A percentile compares a stretch with the other conserved stretches of the same genome.
These are phyloP conservation scores for Nyctanthes arbortristis DNA, from an alignment of 257 asterid species.

Conservation along the genomic window DNA sequence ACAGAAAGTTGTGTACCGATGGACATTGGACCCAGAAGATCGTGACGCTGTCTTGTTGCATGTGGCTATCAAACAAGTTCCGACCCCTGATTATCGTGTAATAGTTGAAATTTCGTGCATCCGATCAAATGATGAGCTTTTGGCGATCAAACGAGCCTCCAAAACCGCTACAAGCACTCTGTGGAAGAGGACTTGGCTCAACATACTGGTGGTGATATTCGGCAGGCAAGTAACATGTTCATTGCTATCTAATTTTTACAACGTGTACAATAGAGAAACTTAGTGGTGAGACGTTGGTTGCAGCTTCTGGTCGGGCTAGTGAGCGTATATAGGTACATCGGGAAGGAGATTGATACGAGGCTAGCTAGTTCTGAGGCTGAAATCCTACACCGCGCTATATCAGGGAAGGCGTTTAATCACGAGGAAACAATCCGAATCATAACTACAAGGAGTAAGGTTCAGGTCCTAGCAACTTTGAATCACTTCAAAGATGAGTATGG, in stretches of 20 bases:
- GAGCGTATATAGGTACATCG: slow-evolving; percentile 59
- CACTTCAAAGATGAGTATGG: slow-evolving; percentile 61
- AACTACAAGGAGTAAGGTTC: slow-evolving; percentile 74
- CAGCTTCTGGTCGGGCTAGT: slow-evolving; percentile 67
- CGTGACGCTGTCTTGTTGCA: slow-evolving; percentile 62
- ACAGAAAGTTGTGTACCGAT: slow-evolving; percentile 72
- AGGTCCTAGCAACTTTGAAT: slow-evolving; percentile 63
- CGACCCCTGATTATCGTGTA: slow-evolving; percentile 43
- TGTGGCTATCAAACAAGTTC: slow-evolving; percentile 49
- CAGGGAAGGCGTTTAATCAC: slow-evolving; percentile 40
- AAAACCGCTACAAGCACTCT: slow-evolving; percentile 59
- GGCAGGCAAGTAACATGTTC: slow-evolving; percentile 39
- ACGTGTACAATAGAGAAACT: neutral
- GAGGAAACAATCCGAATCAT: slow-evolving; percentile 69
- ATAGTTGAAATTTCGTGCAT: slow-evolving; percentile 52
- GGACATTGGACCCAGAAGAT: slow-evolving; percentile 74
- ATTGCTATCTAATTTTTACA: neutral
- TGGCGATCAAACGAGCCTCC: slow-evolving; percentile 64
- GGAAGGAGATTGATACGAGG: slow-evolving; percentile 49
- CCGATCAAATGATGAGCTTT: slow-evolving; percentile 51
- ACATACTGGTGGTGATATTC: slow-evolving; percentile 51
- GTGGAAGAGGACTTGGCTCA: slow-evolving; percentile 77
- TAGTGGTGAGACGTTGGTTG: neutral
- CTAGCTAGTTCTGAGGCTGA: slow-evolving; percentile 61
- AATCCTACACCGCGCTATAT: slow-evolving; percentile 41